Conservation (phyloP, 2,329 filamentous ascomycete species). For the Clonostachys chloroleuca region DNA sequence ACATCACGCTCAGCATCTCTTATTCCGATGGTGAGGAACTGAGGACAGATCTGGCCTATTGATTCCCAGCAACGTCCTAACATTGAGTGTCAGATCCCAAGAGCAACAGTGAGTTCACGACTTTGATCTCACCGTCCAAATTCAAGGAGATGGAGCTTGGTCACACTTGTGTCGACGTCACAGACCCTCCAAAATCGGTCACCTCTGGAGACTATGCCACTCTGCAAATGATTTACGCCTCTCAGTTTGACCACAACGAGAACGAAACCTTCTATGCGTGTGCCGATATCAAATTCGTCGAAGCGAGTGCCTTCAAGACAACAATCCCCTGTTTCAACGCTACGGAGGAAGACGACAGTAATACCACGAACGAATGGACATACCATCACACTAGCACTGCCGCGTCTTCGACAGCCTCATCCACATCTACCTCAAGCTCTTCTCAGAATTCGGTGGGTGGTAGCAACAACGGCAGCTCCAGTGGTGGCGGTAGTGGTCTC, state of each 20-base stretch:
- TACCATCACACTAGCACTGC: no score
- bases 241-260: conserved; percentile 34
- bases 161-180: conserved; percentile 37
- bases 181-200: conserved; percentile 22
- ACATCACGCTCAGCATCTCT: conserved; percentile 48
- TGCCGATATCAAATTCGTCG: conserved; percentile 40
- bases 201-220: conserved; percentile 38
- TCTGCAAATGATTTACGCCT: conserved; percentile 41
- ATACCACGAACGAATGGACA: conserved; percentile 2
- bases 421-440: no score
- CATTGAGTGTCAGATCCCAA: conserved; percentile 24
- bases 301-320: conserved; percentile 22
- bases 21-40: conserved; percentile 37
- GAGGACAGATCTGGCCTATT: no score
- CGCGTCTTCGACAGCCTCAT: no score
- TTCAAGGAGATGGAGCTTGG: conserved; percentile 34
- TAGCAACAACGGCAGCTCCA: conserved; percentile 9
- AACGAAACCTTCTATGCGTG: conserved; percentile 44
- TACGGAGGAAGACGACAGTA: conserved; percentile 20
- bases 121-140: conserved; percentile 24
- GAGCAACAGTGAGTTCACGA: conserved; percentile 31
- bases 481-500: conserved; percentile 29
- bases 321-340: conserved; percentile 37
- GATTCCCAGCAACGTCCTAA: neutral
- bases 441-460: no score